Base-by-base conservation (phyloP, 2,329 filamentous ascomycete species). In the Diaporthe citri region DNA sequence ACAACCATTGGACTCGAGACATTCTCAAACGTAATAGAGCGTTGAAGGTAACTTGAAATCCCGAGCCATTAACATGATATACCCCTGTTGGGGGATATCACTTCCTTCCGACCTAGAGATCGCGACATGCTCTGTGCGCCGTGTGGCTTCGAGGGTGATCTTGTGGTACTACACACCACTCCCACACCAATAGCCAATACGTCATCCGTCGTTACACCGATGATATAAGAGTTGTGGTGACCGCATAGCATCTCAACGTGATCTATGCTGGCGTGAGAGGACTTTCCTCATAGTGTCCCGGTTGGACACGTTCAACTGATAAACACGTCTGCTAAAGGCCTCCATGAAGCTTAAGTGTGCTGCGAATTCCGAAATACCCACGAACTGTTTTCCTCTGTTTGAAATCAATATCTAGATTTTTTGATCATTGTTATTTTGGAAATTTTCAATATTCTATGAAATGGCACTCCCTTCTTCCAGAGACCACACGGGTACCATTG, bases 331-430 rank as follows among this genome's bases (percentile, higher is more conserved):
- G 5, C 22, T n/a, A 7, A 48, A 48, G 20, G 17, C 20, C 46
- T 10, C 10, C 22, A 17, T 48, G 17, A 48, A n/a, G 8, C 17
- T 8, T 8, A 48, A n/a, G 6, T 48, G 1, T 48, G n/a, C 4
- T 1, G 3, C 13, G 2, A 2, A 4, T 43, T 43, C 2, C 13
- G 9, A 4, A 2, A 10, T 4, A 2, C 5, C 13, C 12, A 43
- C 4, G 13, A 43, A 43, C 41, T 17, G 2, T 2, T 5, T 6
- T 48, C n/a, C 17, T n/a, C 46, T 48, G 17, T 22, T 22, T n/a
- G 3, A 17, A 5, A n/a, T 4, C 2, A 48, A 22, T n/a, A n/a
- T n/a, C 22, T 13, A 13, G 13, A 17, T 43, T 2, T 17, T 39
- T 39, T 39, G 36, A 39, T 12, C 36, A 39, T 39, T 39, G 7